Evolutionary conservation across 208 protist species (phyloP), one percentile per base, ranked within the genome.

Genomic region (Jaenimonas drosophilae): DNA sequence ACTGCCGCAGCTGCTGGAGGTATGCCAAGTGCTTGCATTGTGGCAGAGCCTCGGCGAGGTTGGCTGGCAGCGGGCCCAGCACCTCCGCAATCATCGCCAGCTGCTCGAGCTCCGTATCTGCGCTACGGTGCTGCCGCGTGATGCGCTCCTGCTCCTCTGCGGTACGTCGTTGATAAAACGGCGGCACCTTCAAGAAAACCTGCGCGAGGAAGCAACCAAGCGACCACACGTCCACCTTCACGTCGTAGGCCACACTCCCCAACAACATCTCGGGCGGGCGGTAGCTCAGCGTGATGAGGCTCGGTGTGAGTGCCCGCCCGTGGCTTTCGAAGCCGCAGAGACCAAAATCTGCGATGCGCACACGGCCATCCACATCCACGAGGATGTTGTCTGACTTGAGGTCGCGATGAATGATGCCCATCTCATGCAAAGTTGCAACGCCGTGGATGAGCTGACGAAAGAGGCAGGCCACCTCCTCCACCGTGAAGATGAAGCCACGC

Each of bases 181-280:
- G 91, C 12, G 72, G 76, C 28, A 69, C 60, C 17, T 65, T 68
- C 4, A 93, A 70, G 58, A 85, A 88, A 64, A 99, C 79, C 82
- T 99, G 97, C 4, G 95, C 92, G 37, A 97, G 77, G 26, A 97
- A 76, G 58, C 92, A 97, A 11, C 94, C 94, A 23, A 96, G 51
- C 3, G 80, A 92, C 89, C 94, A 97, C 17, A 97, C 65, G 56
- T 97, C 94, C 0, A 97, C 81, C 39, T 87, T 83, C 14, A 61
- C 64, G 44, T 83, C 77, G 68, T 97, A 97, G 26, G 58, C 43
- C 20, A 49, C 64, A 21, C 62, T 69, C 14, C 93, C 92, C 23
- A 97, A 70, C 7, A 97, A 64, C 75, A 98, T 93, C 64, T 98
- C 94, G n/a, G 94, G 93, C 5, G 96, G 85, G 2, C 93, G 73